Evolutionary conservation across 2,329 filamentous ascomycete species (phyloP).

Genomic region (Sporothrix pallida): DNA sequence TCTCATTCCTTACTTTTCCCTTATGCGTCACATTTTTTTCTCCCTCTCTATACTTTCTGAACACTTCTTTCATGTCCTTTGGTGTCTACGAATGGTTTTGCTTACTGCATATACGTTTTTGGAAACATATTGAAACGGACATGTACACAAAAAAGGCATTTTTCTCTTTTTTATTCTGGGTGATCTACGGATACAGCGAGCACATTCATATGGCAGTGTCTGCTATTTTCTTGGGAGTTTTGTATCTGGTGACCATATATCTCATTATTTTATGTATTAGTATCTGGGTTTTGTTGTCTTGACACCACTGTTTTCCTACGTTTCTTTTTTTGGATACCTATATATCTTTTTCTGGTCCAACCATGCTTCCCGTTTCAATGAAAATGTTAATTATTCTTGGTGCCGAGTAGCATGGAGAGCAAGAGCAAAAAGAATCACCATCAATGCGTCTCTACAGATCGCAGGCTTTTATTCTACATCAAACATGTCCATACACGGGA

Average conservation of each 20-base stretch:
- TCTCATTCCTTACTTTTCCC: background rate
- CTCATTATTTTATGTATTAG: slow-evolving; percentile 12
- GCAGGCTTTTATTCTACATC: background rate
- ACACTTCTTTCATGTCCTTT: background rate
- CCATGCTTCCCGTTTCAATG: background rate
- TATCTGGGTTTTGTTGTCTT: background rate
- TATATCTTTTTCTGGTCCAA: background rate
- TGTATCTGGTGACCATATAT: too few species aligned
- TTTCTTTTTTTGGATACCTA: slow-evolving; percentile 8
- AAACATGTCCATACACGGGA: too few species aligned
- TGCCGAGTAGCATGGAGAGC: background rate
- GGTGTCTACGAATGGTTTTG: background rate
- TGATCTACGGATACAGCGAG: slow-evolving; percentile 8
- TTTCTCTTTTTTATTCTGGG: background rate
- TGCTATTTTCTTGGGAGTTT: background rate
- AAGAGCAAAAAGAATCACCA: background rate
- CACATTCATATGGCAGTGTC: background rate
- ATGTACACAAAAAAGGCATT: slow-evolving; percentile 19
- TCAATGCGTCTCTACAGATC: background rate
- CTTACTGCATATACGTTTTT: slow-evolving; percentile 17
- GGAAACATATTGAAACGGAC: slow-evolving; percentile 23
- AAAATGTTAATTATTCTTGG: background rate
- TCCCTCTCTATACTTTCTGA: background rate
- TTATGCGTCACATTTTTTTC: background rate
- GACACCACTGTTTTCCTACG: background rate